Base-by-base conservation (phyloP, 768 basidiomycete genomes). In the Tricholoma flavovirens region DNA sequence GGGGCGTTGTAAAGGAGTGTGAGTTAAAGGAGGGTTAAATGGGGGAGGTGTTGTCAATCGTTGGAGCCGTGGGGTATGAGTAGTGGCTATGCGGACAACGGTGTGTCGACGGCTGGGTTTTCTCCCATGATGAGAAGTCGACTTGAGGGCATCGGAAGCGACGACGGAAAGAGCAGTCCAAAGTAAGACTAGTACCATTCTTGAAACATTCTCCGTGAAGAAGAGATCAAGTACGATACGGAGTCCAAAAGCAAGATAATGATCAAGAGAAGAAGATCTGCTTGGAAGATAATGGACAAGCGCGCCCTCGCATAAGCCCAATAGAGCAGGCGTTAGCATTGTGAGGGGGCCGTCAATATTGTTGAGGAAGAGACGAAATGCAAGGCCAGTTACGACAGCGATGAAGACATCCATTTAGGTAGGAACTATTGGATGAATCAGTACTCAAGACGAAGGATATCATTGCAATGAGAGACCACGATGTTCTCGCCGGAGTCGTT, bases 241-340 rank as follows among this genome's bases (percentile, higher is more conserved):
- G 50, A 80, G 66, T 29, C 71, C 73, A 53, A 73, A 77, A 36
- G 77, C 73, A 19, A 79, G 69, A 59, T 71, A 69, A 54, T 76
- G 73, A 63, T 77, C 74, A 24, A 74, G 45, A 50, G 67, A 62
- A 33, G 67, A 66, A 6, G 69, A 63, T 43, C 61, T 59, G 21
- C 59, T 69, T 10, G 54, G 54, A 17, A 77, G 64, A 51, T 75
- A 73, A 60, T 77, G 73, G n/a, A 78, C 60, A 17, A 74, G 67
- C 26, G 71, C 66, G 45, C 89, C 88, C 69, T 90, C 88, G 87
- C 88, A 90, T 17, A 90, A 73, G 8, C 79, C 79, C 15, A 80
- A 56, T 12, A 77, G 61, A 12, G 68, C 68, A 29, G 75, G 69
- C 15, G 62, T 61, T 5, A 77, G 50, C 26, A 60, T 66, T 46